phyloP scores from a whole-genome alignment of 2,329 filamentous ascomycete genomes.

The Colletotrichum sp. region DNA sequence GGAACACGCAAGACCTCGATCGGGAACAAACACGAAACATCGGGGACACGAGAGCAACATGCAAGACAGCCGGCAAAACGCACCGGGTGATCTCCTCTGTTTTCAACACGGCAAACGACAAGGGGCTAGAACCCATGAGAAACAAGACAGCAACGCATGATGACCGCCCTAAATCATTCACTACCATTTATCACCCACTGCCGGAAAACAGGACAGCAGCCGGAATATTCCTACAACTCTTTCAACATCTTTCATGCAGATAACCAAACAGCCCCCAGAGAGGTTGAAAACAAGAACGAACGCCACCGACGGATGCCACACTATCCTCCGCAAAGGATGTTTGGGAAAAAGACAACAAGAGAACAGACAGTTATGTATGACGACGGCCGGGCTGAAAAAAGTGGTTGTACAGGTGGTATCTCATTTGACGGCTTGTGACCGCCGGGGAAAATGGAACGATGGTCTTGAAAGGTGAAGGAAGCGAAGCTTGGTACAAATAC shows the following conservation, averaged over 20 bases:
- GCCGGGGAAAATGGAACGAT: constrained; percentile 3
- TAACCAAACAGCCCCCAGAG: neutral
- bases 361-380: constrained; percentile 9
- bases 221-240: constrained; percentile 1
- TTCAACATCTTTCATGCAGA: constrained; percentile 1
- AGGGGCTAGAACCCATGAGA: neutral
- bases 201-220: neutral
- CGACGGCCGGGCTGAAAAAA: neutral
- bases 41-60: neutral
- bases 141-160: neutral
- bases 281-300: neutral
- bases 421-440: constrained; percentile 16
- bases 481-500: neutral
- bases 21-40: neutral
- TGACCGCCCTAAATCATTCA: neutral
- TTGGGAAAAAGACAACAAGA: neutral
- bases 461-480: constrained; percentile 2
- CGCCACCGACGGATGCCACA: constrained; percentile 9
- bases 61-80: neutral
- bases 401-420: constrained; percentile 25
- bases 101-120: neutral
- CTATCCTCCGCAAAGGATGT: neutral
- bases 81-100: neutral
- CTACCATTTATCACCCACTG: neutral
- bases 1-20: neutral